Evolutionary conservation across 139 green algal species (phyloP).

Genomic region (Chlamydomonas schloesseri): DNA sequence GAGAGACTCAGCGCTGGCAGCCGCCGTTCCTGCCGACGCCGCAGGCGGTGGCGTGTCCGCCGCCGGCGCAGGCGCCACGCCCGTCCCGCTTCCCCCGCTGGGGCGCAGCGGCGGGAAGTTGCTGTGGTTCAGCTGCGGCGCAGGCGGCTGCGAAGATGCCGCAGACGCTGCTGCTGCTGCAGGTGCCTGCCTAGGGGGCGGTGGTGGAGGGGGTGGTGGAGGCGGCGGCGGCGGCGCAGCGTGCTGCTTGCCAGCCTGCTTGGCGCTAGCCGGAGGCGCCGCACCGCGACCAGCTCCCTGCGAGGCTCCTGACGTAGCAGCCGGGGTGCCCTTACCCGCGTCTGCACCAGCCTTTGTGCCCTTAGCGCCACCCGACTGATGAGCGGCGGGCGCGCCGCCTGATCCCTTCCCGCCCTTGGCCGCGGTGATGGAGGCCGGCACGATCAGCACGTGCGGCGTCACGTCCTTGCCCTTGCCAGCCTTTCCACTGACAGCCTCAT

Average conservation of each 20-base stretch:
- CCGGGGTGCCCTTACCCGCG: neutral
- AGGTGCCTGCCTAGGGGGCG: neutral
- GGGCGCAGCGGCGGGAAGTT: conserved; percentile 42
- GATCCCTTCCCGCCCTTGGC: conserved; percentile 18
- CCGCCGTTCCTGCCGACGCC: too few species aligned
- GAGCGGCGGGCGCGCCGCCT: neutral
- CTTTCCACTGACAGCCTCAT: neutral
- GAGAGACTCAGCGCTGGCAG: too few species aligned
- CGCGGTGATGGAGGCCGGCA: too few species aligned
- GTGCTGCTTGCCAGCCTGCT: neutral
- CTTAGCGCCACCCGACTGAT: neutral
- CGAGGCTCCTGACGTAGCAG: too few species aligned
- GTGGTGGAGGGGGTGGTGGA: conserved; percentile 9
- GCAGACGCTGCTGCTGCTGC: neutral
- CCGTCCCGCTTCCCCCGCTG: neutral
- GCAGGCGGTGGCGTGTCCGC: neutral
- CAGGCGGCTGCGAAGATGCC: conserved; percentile 13
- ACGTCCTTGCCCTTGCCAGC: conserved; percentile 16
- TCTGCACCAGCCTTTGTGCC: neutral
- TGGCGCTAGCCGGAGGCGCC: neutral
- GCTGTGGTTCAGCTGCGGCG: conserved; percentile 41
- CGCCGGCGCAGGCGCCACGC: neutral
- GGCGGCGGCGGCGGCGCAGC: neutral
- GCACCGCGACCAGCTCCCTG: neutral
- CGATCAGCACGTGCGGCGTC: neutral